A percentile compares a stretch with the other conserved stretches of the same genome.
phyloP scores from a whole-genome alignment of 495 filamentous ascomycete genomes.

The Xylaria scruposa region DNA sequence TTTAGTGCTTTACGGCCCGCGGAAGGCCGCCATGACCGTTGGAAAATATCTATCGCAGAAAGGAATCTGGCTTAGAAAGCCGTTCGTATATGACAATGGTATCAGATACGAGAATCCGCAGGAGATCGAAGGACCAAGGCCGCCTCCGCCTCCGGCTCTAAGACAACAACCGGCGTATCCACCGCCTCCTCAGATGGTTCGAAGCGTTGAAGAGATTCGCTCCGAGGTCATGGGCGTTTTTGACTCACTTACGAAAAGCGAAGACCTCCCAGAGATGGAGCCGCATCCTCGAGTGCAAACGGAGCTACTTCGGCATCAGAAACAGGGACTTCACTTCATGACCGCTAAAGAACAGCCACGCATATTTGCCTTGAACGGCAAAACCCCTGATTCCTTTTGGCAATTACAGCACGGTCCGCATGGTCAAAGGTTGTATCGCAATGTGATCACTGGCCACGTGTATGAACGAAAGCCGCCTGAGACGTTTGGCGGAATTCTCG shows the following conservation, averaged over 20 bases:
- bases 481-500: constrained; percentile 84
- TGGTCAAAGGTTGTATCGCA: constrained; percentile 68
- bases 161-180: constrained; percentile 25
- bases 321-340: constrained; percentile 91
- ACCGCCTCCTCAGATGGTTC: constrained; percentile 46
- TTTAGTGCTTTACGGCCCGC: constrained; percentile 81
- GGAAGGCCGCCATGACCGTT: constrained; percentile 65
- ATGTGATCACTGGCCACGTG: constrained; percentile 81
- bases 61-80: constrained; percentile 69
- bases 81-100: constrained; percentile 67
- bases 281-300: constrained; percentile 67
- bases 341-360: constrained; percentile 71
- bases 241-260: constrained; percentile 74
- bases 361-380: constrained; percentile 44
- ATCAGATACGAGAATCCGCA: constrained; percentile 71
- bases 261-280: constrained; percentile 79
- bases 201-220: constrained; percentile 83
- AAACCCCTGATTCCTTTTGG: constrained; percentile 77
- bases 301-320: constrained; percentile 82
- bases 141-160: constrained; percentile 37
- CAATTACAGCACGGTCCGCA: constrained; percentile 57
- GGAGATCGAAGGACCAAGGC: constrained; percentile 52
- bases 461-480: constrained; percentile 69
- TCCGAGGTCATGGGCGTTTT: constrained; percentile 87
- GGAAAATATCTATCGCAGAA: constrained; percentile 69